These are phyloP conservation scores for Alternaria longipes DNA, from an alignment of 2,329 filamentous ascomycete species.

Conservation along the genomic window DNA sequence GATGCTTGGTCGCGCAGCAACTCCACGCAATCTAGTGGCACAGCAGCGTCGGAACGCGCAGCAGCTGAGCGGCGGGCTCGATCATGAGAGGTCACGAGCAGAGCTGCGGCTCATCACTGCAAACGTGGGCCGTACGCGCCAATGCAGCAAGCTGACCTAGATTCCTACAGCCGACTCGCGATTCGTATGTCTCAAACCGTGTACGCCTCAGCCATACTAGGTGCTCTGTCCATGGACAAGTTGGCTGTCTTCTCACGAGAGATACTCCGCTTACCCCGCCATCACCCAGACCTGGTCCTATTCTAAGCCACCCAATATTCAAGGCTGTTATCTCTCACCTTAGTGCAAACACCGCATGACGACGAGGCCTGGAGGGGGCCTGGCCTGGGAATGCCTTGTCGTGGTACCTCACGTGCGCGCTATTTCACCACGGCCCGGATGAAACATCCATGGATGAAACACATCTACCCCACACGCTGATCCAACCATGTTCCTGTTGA, in stretches of 20 bases:
- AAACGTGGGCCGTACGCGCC: neutral
- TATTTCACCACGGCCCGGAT: neutral
- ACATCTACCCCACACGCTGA: neutral
- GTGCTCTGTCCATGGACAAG: neutral
- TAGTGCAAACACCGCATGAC: neutral
- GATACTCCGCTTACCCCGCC: constrained; percentile 13
- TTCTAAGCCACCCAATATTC: constrained; percentile 1
- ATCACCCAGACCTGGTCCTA: neutral
- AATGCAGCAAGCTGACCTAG: neutral
- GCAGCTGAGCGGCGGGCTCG: neutral
- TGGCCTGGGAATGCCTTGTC: neutral
- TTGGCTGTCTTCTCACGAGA: constrained; percentile 5
- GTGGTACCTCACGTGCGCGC: neutral
- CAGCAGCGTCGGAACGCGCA: constrained; percentile 10
- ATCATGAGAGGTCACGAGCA: constrained; percentile 15
- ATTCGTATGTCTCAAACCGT: neutral
- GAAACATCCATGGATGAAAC: constrained; percentile 1
- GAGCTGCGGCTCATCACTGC: neutral
- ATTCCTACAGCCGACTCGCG: neutral
- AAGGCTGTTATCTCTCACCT: neutral
- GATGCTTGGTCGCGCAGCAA: constrained; percentile 3
- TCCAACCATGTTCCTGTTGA: constrained; percentile 3
- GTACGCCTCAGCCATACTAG: neutral
- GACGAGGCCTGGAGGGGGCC: neutral
- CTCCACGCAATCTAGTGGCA: constrained; percentile 22